Evolutionary conservation across 768 basidiomycete species (phyloP).

Genomic region (Grammothele lineata): DNA sequence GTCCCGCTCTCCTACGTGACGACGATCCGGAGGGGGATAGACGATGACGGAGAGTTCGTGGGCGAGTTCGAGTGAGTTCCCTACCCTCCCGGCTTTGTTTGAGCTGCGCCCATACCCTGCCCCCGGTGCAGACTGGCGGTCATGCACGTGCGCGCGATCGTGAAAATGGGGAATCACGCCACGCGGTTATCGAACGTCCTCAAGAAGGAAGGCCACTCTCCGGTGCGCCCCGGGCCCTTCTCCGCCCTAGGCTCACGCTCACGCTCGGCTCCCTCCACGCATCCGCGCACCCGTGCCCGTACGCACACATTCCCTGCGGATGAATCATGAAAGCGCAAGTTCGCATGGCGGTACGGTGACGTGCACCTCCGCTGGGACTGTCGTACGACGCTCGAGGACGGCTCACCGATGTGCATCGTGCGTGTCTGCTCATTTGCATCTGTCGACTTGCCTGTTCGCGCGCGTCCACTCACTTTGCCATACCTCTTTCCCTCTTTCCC

Average conservation of each 20-base stretch:
- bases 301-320: no score
- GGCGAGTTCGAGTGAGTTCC: slow-evolving; percentile 35
- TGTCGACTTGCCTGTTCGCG: no score
- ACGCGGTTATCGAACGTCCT: slow-evolving; percentile 38
- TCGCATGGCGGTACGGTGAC: slow-evolving; percentile 35
- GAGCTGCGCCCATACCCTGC: no score
- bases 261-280: neutral
- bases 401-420: slow-evolving; percentile 45
- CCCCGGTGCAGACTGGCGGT: slow-evolving; percentile 33
- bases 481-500: no score
- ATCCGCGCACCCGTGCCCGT: no score
- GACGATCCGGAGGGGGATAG: slow-evolving; percentile 28
- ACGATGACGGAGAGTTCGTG: slow-evolving; percentile 30
- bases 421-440: slow-evolving; percentile 17
- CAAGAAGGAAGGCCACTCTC: slow-evolving; percentile 29
- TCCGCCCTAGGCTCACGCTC: no score
- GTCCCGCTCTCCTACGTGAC: slow-evolving; percentile 43
- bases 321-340: slow-evolving; percentile 32
- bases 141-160: slow-evolving; percentile 37
- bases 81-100: neutral
- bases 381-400: slow-evolving; percentile 39
- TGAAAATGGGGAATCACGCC: slow-evolving; percentile 37
- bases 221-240: slow-evolving; percentile 24
- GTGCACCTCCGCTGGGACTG: slow-evolving; percentile 45
- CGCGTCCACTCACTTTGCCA: neutral